Conservation (phyloP, 2,329 filamentous ascomycete genomes). For the Stemphylium beticola region DNA sequence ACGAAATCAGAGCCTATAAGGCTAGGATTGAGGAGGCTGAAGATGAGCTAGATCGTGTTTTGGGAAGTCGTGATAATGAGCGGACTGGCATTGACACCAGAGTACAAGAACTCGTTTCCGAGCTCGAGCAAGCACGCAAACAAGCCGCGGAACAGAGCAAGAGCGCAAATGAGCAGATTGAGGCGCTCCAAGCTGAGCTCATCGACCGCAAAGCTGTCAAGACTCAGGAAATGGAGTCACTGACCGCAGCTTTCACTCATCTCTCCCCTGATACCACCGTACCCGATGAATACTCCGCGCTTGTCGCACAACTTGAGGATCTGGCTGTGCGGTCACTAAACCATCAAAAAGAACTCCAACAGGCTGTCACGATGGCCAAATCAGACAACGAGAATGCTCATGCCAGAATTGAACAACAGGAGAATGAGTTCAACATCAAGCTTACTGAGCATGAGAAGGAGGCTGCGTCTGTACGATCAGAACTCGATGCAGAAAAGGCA, state of each 20-base stretch:
- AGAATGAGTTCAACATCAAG: slow-evolving; percentile 45
- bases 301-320: slow-evolving; percentile 54
- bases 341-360: slow-evolving; percentile 53
- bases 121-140: slow-evolving; percentile 68
- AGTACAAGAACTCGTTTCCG: slow-evolving; percentile 70
- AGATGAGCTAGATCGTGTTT: slow-evolving; percentile 85
- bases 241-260: slow-evolving; percentile 46
- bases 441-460: slow-evolving; percentile 48
- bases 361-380: slow-evolving; percentile 55
- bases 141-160: slow-evolving; percentile 59
- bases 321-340: slow-evolving; percentile 51
- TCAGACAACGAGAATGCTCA: slow-evolving; percentile 54
- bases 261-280: slow-evolving; percentile 44
- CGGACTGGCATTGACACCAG: slow-evolving; percentile 72
- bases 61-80: slow-evolving; percentile 83
- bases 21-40: slow-evolving; percentile 85
- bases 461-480: slow-evolving; percentile 47
- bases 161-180: slow-evolving; percentile 47
- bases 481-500: slow-evolving; percentile 56
- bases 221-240: slow-evolving; percentile 33
- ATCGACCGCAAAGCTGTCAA: slow-evolving; percentile 56
- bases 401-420: slow-evolving; percentile 49
- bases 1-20: slow-evolving; percentile 78
- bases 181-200: slow-evolving; percentile 65
- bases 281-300: slow-evolving; percentile 47